Percentiles rank a stretch among this genome's conserved stretches.
These are phyloP conservation scores for Emmonsiellopsis sp. DNA, from an alignment of 2,329 filamentous ascomycete genomes.

Conservation along the genomic window DNA sequence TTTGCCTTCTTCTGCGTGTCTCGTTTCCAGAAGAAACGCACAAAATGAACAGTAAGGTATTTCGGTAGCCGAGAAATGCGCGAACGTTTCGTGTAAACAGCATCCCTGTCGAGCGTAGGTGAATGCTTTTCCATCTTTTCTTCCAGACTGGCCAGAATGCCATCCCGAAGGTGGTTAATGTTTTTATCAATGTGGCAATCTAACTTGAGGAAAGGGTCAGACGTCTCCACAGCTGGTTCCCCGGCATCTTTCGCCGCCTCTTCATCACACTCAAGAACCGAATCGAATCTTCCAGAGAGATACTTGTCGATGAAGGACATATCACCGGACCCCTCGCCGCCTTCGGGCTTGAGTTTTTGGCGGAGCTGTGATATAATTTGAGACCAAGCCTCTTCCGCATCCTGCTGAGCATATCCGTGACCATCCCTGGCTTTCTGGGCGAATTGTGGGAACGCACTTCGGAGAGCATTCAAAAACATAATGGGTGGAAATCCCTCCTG, in stretches of 20 bases:
- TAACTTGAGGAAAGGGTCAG: constrained; percentile 78
- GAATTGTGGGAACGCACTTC: constrained; percentile 79
- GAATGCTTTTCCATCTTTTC: constrained; percentile 91
- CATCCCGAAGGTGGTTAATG: constrained; percentile 85
- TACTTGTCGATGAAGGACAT: constrained; percentile 81
- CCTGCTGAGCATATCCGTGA: constrained; percentile 87
- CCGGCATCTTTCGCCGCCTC: constrained; percentile 62
- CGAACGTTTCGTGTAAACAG: constrained; percentile 82
- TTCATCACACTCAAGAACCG: constrained; percentile 75
- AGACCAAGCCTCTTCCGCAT: constrained; percentile 97
- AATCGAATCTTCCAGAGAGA: constrained; percentile 73
- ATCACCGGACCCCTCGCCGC: constrained; percentile 33
- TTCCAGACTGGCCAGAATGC: constrained; percentile 68
- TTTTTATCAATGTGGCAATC: constrained; percentile 87
- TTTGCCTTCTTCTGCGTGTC: constrained; percentile 97
- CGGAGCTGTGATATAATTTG: constrained; percentile 81
- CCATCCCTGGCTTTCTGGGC: constrained; percentile 77
- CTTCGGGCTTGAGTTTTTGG: constrained; percentile 55
- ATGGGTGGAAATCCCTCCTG: constrained; percentile 78
- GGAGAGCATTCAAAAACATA: constrained; percentile 71
- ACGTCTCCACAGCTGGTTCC: constrained; percentile 57
- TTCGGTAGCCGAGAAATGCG: constrained; percentile 83
- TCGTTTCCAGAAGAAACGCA: constrained; percentile 96
- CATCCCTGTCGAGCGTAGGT: constrained; percentile 64
- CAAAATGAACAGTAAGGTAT: constrained; percentile 93